Evolutionary conservation across 768 basidiomycete species (phyloP).

Genomic region (Serendipita vermifera): DNA sequence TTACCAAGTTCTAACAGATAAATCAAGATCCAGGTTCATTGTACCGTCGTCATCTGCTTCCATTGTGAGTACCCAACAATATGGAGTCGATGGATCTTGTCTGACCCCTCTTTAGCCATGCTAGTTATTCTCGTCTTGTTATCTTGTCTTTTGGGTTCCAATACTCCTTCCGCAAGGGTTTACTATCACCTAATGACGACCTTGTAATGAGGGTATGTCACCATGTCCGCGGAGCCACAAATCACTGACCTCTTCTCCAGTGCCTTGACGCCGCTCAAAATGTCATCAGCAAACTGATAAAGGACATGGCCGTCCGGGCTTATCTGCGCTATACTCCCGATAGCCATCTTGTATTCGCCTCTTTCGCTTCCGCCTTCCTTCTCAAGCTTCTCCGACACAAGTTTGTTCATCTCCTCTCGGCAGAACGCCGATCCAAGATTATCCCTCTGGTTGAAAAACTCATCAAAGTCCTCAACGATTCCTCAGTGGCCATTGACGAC

Average conservation of each 20-base stretch:
- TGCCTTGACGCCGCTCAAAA: constrained; percentile 43
- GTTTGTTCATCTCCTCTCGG: constrained; percentile 17
- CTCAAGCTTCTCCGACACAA: constrained; percentile 35
- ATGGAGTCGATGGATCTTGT: constrained; percentile 7
- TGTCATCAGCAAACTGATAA: constrained; percentile 41
- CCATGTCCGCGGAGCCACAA: not conserved
- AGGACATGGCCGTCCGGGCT: constrained; percentile 40
- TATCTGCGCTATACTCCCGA: constrained; percentile 45
- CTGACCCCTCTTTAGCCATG: constrained; percentile 29
- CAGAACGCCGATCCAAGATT: constrained; percentile 30
- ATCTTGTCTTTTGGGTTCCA: constrained; percentile 46
- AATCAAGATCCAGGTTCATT: constrained; percentile 12
- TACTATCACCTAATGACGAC: constrained; percentile 29
- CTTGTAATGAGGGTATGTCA: constrained; percentile 25
- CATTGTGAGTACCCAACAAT: constrained; percentile 14
- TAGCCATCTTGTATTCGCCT: constrained; percentile 26
- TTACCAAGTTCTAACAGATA: not conserved
- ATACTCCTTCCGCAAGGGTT: constrained; percentile 29
- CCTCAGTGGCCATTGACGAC: constrained; percentile 41
- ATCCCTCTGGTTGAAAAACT: constrained; percentile 31
- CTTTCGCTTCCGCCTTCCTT: constrained; percentile 49
- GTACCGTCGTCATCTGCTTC: constrained; percentile 14
- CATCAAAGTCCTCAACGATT: constrained; percentile 35
- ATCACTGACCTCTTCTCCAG: constrained; percentile 17
- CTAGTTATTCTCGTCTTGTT: constrained; percentile 43